Evolutionary conservation across 1,139 yeast genomes (phyloP), one percentile per base, ranked within the genome.

Genomic region (Meyerozyma athensensis): DNA sequence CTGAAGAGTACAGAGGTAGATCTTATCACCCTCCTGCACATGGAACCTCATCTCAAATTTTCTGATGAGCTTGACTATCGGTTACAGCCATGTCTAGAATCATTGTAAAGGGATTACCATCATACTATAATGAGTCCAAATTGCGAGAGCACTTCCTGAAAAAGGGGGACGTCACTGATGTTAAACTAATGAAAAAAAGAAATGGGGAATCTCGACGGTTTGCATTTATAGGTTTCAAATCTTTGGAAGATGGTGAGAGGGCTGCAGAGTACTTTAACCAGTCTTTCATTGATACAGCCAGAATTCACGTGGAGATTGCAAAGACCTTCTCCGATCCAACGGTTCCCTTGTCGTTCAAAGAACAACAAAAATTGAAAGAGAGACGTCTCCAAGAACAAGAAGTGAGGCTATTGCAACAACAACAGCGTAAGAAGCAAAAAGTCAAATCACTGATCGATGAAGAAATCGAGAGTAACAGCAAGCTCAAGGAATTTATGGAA

Each of bases 31-130:
- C 7, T 28, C 32, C 32, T 28, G 32, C 20, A 28, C 13, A 10
- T 9, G 12, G 13, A 18, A 5, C 17, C 32, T 28, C 32, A 28
- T 28, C 32, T 28, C 32, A 18, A 16, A 17, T 28, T 28, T 28
- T 28, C 20, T 28, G 20, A 17, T 28, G 19, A 14, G 20, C 32
- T 10, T 17, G 20, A 20, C 20, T 9, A 8, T 17, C n/a, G 5
- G 26, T n/a, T n/a, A n/a, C 16, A 17, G 40, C 30, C 33, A 83
- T 83, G 96, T 90, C 98, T 30, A 84, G 99, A 62, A 74, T 94
- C 42, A 92, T 92, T 50, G 96, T 94, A n/a, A 94, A 87, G 59
- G 95, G 95, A 33, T 70, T 92, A 41, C 98, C 99, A 18, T 68
- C 72, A 45, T 86, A 86, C 56, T 74, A 80, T 43, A 79, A 82